Conservation (phyloP, 2,329 filamentous ascomycete genomes). For the Rhynchosporium graminicola region DNA sequence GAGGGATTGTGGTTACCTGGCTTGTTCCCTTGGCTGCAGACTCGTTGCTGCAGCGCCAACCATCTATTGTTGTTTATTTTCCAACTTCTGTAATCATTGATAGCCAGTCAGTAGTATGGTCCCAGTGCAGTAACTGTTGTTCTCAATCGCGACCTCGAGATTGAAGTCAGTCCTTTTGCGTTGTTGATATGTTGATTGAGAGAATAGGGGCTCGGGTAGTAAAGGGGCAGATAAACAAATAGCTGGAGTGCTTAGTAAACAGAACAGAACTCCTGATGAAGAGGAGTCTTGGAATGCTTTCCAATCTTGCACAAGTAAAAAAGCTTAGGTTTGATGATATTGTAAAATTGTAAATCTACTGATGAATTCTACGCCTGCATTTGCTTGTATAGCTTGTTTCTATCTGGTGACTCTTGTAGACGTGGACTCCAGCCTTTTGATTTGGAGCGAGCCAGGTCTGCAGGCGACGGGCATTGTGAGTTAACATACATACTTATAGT, state of each 20-base stretch:
- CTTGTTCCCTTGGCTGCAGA: neutral
- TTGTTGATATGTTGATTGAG: too few relatives aligned
- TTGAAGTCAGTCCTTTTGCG: too few relatives aligned
- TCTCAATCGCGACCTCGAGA: neutral
- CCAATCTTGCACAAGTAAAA: neutral
- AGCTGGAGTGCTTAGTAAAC: neutral
- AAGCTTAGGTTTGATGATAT: neutral
- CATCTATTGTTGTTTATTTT: neutral
- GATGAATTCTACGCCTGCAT: neutral
- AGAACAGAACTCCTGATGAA: neutral
- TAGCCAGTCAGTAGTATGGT: neutral
- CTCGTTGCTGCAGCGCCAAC: neutral
- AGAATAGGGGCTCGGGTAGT: conserved; percentile 9
- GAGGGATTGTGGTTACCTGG: neutral
- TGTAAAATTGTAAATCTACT: neutral
- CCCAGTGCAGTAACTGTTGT: neutral
- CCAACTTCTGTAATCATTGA: neutral
- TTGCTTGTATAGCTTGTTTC: neutral
- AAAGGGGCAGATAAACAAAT: conserved; percentile 1
- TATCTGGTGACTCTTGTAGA: conserved; percentile 8
- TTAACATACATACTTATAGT: neutral
- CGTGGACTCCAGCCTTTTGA: conserved; percentile 8
- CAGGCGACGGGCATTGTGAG: conserved; percentile 1
- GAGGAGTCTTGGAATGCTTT: neutral
- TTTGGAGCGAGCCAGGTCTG: conserved; percentile 13